These are phyloP conservation scores for Penicillium sp. DNA, from an alignment of 2,329 filamentous ascomycete species.

Conservation along the genomic window DNA sequence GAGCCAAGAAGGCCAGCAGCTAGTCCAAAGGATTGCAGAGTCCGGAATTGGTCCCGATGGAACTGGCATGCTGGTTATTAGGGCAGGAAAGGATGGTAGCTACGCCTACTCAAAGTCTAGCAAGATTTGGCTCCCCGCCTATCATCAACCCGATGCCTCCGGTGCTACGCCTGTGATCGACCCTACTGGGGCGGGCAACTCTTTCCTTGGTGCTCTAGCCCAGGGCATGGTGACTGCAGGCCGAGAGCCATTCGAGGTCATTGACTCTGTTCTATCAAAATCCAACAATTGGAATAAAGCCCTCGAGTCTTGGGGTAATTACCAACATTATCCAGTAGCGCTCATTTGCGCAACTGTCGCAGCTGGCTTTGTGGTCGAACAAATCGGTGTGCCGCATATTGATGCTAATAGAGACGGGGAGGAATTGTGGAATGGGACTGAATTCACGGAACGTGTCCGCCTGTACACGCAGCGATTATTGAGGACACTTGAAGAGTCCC, in stretches of 20 bases:
- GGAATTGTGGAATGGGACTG: slow-evolving; percentile 47
- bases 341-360: slow-evolving; percentile 76
- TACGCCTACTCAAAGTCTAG: slow-evolving; percentile 46
- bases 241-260: slow-evolving; percentile 29
- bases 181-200: slow-evolving; percentile 91
- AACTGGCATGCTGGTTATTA: slow-evolving; percentile 47
- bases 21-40: slow-evolving; percentile 37
- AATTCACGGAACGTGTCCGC: slow-evolving; percentile 45
- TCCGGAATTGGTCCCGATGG: slow-evolving; percentile 39
- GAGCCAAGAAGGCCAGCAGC: slow-evolving; percentile 26
- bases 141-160: slow-evolving; percentile 51
- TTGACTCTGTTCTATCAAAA: slow-evolving; percentile 43
- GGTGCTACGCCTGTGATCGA: slow-evolving; percentile 64
- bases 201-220: slow-evolving; percentile 68
- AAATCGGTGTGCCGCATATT: slow-evolving; percentile 72
- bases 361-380: slow-evolving; percentile 91
- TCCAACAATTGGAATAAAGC: slow-evolving; percentile 53
- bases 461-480: slow-evolving; percentile 45
- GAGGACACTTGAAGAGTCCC: slow-evolving; percentile 40
- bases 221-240: slow-evolving; percentile 52
- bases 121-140: slow-evolving; percentile 72
- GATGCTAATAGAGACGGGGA: slow-evolving; percentile 30
- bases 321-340: slow-evolving; percentile 58
- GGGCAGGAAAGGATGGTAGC: slow-evolving; percentile 61
- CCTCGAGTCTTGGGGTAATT: slow-evolving; percentile 48